Conservation (phyloP, 2,329 filamentous ascomycete genomes). For the Aspergillus novoparasiticus region DNA sequence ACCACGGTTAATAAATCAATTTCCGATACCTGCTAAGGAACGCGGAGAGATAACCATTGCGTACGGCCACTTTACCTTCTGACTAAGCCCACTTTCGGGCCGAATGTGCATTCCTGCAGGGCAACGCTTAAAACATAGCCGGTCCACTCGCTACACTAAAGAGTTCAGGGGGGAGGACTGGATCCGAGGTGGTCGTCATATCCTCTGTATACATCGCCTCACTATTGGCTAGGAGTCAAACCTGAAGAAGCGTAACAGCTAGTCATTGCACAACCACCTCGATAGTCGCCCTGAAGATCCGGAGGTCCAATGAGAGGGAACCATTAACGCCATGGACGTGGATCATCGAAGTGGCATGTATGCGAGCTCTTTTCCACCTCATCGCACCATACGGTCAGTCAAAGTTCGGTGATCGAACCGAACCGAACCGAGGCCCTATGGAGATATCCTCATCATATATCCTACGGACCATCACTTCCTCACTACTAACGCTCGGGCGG, state of each 20-base stretch:
- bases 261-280: neutral
- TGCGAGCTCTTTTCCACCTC: neutral
- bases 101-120: slow-evolving; percentile 23
- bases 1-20: neutral
- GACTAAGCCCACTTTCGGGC: slow-evolving; percentile 20
- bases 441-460: neutral
- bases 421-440: neutral
- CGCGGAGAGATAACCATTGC: neutral
- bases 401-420: neutral
- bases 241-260: neutral
- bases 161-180: neutral
- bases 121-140: slow-evolving; percentile 10
- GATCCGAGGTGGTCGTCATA: neutral
- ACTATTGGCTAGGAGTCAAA: neutral
- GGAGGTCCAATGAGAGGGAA: neutral
- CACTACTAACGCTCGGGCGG: neutral
- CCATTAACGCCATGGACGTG: neutral
- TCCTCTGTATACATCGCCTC: slow-evolving; percentile 2
- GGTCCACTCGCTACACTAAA: slow-evolving; percentile 8
- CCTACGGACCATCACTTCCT: neutral
- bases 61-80: slow-evolving; percentile 5
- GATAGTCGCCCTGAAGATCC: neutral
- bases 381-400: neutral
- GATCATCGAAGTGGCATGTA: neutral
- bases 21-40: neutral